phyloP scores from a whole-genome alignment of 192 early-diverging fungal species.

The Podila horticola region DNA sequence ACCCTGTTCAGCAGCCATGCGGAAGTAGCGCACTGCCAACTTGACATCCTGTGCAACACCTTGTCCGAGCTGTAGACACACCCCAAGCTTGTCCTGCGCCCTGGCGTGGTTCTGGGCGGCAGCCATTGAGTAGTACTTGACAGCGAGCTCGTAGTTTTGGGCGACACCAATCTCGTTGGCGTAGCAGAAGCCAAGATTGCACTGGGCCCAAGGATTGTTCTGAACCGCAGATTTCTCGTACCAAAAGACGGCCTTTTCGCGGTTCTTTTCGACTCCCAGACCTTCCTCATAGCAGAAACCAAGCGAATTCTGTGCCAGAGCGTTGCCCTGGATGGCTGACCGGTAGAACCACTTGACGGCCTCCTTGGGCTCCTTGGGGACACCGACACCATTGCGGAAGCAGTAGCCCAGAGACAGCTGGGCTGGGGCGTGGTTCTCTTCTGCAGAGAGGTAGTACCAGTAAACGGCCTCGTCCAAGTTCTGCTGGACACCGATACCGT shows the following conservation, averaged over 20 bases:
- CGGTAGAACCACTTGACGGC: conserved; percentile 72
- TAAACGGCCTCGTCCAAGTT: conserved; percentile 63
- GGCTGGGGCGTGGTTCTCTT: conserved; percentile 64
- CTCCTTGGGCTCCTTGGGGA: conserved; percentile 64
- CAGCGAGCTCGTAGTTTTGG: conserved; percentile 58
- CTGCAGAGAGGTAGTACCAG: conserved; percentile 66
- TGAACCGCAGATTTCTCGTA: conserved; percentile 74
- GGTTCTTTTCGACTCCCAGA: conserved; percentile 67
- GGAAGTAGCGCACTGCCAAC: conserved; percentile 67
- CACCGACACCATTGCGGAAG: conserved; percentile 69
- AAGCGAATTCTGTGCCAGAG: conserved; percentile 82
- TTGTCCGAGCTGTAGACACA: conserved; percentile 61
- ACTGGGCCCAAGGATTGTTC: conserved; percentile 85
- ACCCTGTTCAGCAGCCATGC: conserved; percentile 70
- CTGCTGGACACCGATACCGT: conserved; percentile 63
- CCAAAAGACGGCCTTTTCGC: conserved; percentile 69
- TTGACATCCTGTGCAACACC: conserved; percentile 58
- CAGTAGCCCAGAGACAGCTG: conserved; percentile 69
- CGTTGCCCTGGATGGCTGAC: conserved; percentile 76
- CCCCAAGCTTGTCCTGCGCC: conserved; percentile 65
- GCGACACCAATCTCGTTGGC: conserved; percentile 79
- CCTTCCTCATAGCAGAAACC: conserved; percentile 88
- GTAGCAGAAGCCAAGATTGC: conserved; percentile 84
- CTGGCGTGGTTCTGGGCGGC: conserved; percentile 68
- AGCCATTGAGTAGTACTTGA: conserved; percentile 66